Conservation (phyloP, 2,329 filamentous ascomycete species). For the Aureobasidium zeae region DNA sequence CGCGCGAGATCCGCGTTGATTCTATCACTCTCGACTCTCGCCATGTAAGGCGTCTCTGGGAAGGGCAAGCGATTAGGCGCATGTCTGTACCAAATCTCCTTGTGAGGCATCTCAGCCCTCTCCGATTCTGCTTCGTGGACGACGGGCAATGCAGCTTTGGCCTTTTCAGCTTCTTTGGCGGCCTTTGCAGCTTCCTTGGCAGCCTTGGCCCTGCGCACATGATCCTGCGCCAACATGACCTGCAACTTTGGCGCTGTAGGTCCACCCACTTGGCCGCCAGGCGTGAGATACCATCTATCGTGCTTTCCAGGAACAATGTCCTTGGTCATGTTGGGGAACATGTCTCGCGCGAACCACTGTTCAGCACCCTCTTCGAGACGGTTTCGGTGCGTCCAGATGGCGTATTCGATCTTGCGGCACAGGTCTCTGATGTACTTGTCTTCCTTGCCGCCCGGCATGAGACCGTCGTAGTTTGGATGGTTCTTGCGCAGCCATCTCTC, state of each 20-base stretch:
- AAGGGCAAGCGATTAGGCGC: conserved; percentile 26
- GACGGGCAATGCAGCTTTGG: background rate
- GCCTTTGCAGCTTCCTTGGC: background rate
- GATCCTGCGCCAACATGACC: conserved; percentile 3
- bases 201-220: background rate
- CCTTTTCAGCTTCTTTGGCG: background rate
- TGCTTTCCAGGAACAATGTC: background rate
- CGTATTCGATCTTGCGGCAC: background rate
- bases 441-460: background rate
- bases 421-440: background rate
- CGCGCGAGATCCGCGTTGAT: conserved; percentile 24
- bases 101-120: conserved; percentile 19
- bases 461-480: background rate
- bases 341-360: conserved; percentile 5
- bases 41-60: conserved; percentile 26
- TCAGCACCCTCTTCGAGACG: background rate
- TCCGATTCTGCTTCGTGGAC: background rate
- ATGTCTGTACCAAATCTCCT: conserved; percentile 25
- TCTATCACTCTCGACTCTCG: conserved; percentile 22
- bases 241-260: background rate
- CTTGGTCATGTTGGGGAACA: conserved; percentile 1
- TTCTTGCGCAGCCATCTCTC: background rate
- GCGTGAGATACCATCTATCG: background rate
- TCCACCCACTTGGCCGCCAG: background rate
- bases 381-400: background rate